Evolutionary conservation across 805 yeast species (phyloP).

Genomic region (Candida michaelii): DNA sequence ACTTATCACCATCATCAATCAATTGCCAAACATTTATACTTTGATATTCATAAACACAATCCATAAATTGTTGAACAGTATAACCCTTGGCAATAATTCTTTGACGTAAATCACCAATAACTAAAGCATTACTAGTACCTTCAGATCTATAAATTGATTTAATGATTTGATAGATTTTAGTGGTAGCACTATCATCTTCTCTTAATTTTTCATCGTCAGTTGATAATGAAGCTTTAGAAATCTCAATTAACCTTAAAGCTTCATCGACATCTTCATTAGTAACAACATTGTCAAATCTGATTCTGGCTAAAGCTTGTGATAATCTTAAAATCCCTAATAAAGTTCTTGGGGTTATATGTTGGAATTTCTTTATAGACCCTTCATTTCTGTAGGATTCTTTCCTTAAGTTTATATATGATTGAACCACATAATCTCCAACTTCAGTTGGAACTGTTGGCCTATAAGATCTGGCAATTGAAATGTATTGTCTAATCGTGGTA

Average conservation of each 20-base stretch:
- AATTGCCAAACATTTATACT: conserved; percentile 73
- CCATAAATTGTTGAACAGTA: conserved; percentile 73
- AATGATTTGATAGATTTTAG: conserved; percentile 72
- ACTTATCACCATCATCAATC: conserved; percentile 65
- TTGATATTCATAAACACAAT: conserved; percentile 73
- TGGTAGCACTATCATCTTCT: conserved; percentile 65
- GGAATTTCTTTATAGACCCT: conserved; percentile 73
- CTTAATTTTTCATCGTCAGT: conserved; percentile 49
- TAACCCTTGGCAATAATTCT: conserved; percentile 78
- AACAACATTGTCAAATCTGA: conserved; percentile 76
- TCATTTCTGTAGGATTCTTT: conserved; percentile 84
- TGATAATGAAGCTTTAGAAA: conserved; percentile 78
- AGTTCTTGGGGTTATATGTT: conserved; percentile 95
- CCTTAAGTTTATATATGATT: conserved; percentile 85
- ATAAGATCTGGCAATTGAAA: conserved; percentile 78
- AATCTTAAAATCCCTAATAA: conserved; percentile 85
- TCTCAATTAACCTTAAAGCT: conserved; percentile 82
- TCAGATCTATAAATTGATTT: conserved; percentile 39
- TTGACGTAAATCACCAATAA: conserved; percentile 54
- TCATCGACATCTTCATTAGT: conserved; percentile 86
- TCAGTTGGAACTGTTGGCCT: conserved; percentile 83
- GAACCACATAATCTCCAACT: conserved; percentile 84
- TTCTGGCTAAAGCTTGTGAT: conserved; percentile 91
- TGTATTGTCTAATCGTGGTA: conserved; percentile 77
- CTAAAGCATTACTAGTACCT: conserved; percentile 38